These are phyloP conservation scores for Cutaneotrichosporon dermatis DNA, from an alignment of 1,284 basidiomycete species.

Conservation along the genomic window DNA sequence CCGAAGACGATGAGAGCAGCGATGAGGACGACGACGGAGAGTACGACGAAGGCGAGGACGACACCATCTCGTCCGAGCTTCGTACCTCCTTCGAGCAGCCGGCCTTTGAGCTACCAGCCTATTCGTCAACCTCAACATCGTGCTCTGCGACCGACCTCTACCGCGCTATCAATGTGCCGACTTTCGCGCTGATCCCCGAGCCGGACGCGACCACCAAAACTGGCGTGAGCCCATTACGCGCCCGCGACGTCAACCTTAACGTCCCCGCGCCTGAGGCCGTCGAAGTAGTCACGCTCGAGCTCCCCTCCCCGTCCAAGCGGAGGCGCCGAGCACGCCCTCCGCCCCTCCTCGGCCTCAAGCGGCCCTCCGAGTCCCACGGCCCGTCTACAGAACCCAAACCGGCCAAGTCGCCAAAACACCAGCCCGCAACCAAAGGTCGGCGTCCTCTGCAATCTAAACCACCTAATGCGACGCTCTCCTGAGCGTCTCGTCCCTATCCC, in stretches of 20 bases:
- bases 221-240: neutral
- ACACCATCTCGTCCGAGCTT: neutral
- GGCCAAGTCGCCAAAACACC: too few relatives aligned
- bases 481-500: too few relatives aligned
- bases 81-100: neutral
- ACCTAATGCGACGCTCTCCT: too few relatives aligned
- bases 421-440: too few relatives aligned
- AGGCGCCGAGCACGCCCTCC: too few relatives aligned
- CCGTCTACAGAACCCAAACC: too few relatives aligned
- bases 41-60: neutral
- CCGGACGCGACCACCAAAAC: neutral
- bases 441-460: too few relatives aligned
- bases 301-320: too few relatives aligned
- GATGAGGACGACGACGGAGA: slow-evolving; percentile 1
- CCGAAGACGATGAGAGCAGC: neutral
- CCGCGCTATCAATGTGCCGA: slow-evolving; percentile 9
- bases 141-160: neutral
- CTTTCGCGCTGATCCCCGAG: slow-evolving; percentile 6
- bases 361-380: too few relatives aligned
- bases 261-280: neutral
- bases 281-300: too few relatives aligned
- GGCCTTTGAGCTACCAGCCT: neutral
- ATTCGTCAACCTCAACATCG: neutral
- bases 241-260: neutral
- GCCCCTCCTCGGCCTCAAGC: neutral